phyloP scores from a whole-genome alignment of 305 asterid genomes.

The Fraxinus platypoda region DNA sequence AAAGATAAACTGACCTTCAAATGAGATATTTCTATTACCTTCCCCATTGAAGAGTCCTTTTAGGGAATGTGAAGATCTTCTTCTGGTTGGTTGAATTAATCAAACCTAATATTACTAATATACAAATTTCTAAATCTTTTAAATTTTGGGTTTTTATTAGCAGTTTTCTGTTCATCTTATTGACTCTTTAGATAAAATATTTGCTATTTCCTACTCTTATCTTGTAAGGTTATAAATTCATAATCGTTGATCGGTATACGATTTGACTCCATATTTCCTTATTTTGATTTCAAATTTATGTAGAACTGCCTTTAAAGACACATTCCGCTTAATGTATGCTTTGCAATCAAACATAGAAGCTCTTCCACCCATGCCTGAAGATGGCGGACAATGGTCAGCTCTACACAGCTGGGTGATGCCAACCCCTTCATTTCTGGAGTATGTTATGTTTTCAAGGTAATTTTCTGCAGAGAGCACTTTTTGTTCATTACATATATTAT shows the following conservation, averaged over 20 bases:
- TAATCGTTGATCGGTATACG: not conserved
- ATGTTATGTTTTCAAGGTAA: conserved; percentile 90
- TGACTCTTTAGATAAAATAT: too few relatives aligned
- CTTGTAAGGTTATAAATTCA: not conserved
- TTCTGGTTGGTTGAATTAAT: too few relatives aligned
- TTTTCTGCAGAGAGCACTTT: conserved; percentile 3
- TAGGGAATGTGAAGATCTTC: too few relatives aligned
- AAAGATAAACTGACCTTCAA: too few relatives aligned
- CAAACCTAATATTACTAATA: too few relatives aligned
- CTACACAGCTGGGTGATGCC: conserved; percentile 98
- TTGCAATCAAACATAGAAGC: conserved; percentile 74
- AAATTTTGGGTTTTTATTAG: too few relatives aligned
- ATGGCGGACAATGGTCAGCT: conserved; percentile 84
- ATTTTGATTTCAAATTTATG: conserved; percentile 21
- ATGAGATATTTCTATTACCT: too few relatives aligned
- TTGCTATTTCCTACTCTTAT: not conserved
- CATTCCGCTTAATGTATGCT: conserved; percentile 82
- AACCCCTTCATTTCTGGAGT: conserved; percentile 85
- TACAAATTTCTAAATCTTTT: too few relatives aligned
- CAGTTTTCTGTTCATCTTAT: too few relatives aligned
- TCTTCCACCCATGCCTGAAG: conserved; percentile 99
- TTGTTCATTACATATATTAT: not conserved
- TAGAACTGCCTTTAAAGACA: conserved; percentile 75
- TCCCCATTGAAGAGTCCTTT: too few relatives aligned
- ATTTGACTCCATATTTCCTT: not conserved